Conservation (phyloP, 2,329 filamentous ascomycete genomes). For the Fusarium sp. region DNA sequence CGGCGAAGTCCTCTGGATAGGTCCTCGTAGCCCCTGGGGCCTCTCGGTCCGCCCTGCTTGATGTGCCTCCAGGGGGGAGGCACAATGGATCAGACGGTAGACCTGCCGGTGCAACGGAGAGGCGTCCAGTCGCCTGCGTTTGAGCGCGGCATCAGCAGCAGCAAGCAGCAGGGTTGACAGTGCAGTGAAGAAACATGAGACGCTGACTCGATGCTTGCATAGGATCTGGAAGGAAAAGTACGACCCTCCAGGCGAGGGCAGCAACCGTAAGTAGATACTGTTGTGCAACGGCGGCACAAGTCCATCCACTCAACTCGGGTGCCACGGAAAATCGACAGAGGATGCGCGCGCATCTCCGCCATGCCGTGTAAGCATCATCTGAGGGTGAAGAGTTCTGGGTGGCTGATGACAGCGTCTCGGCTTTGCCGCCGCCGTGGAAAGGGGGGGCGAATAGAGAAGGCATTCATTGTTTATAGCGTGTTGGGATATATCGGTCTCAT, state of each 20-base stretch:
- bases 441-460: not conserved
- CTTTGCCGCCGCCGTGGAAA: not conserved
- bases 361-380: conserved; percentile 20
- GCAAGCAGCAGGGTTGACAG: not conserved
- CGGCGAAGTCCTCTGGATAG: conserved; percentile 26
- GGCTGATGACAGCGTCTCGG: conserved; percentile 12
- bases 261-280: conserved; percentile 55
- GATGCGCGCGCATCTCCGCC: conserved; percentile 6
- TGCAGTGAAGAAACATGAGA: conserved; percentile 1
- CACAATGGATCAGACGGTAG: conserved; percentile 12
- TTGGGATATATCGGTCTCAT: conserved; percentile 18
- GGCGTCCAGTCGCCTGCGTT: conserved; percentile 15
- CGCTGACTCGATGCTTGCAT: conserved; percentile 36
- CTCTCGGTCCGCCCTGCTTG: not conserved
- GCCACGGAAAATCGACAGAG: conserved; percentile 21
- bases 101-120: conserved; percentile 14
- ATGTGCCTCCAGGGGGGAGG: conserved; percentile 8
- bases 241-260: conserved; percentile 59
- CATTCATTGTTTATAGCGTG: conserved; percentile 26
- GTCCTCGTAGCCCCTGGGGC: conserved; percentile 20
- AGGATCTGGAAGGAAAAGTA: conserved; percentile 99
- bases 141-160: not conserved
- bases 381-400: not conserved
- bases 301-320: conserved; percentile 4
- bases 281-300: not conserved